Percentiles rank a stretch among this genome's conserved stretches.
Conservation (phyloP, 176 grass and related monocot species). For the Luzula sylvatica region DNA sequence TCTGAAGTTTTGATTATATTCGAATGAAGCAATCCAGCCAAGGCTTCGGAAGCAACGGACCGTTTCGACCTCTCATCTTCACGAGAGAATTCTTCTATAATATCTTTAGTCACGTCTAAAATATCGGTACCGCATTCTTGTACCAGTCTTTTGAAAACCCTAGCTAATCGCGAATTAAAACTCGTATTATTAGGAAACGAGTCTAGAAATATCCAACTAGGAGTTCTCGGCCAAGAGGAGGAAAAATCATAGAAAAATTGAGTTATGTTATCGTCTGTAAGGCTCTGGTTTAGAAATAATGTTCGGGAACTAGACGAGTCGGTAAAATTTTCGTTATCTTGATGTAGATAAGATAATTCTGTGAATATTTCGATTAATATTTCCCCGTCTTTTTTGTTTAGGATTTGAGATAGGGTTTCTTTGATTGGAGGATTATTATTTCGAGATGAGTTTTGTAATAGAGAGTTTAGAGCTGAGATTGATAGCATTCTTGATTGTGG, state of each 20-base stretch:
- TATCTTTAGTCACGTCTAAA: conserved; percentile 48
- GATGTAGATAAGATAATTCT: conserved; percentile 1
- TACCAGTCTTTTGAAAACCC: conserved; percentile 82
- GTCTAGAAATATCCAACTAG: conserved; percentile 5
- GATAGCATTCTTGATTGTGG: conserved; percentile 19
- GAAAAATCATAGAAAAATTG: conserved; percentile 10
- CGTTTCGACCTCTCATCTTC: conserved; percentile 85
- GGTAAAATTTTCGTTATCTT: conserved; percentile 6
- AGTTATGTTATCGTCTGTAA: conserved; percentile 13
- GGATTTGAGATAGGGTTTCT: conserved; percentile 15
- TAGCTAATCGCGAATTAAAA: conserved; percentile 81
- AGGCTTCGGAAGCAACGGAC: conserved; percentile 85
- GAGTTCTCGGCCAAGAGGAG: conserved; percentile 14
- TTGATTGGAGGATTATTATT: conserved; percentile 9
- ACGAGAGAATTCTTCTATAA: conserved; percentile 60
- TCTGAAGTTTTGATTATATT: conserved; percentile 46
- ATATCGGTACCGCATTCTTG: conserved; percentile 72
- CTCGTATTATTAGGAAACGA: conserved; percentile 18
- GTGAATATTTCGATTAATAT: conserved; percentile 5
- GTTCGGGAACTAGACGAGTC: neutral
- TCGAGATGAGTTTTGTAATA: conserved; percentile 4
- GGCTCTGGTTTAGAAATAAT: conserved; percentile 11
- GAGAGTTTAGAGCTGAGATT: conserved; percentile 12
- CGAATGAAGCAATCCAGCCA: conserved; percentile 91
- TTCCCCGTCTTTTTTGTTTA: neutral